Conservation (phyloP, 75 land plant species). For the Sequoia sempervirens region DNA sequence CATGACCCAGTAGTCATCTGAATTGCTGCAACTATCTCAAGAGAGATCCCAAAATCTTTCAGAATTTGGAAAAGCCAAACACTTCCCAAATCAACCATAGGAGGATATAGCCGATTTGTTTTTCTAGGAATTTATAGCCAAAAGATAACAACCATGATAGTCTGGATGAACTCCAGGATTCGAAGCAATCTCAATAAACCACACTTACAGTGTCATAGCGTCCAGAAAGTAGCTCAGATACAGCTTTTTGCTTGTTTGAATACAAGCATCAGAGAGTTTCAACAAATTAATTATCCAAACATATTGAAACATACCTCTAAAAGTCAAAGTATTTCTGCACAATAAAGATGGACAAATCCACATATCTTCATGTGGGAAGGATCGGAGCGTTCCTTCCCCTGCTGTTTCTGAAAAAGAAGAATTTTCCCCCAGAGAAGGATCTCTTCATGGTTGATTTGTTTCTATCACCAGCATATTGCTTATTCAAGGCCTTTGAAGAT, state of each 20-base stretch:
- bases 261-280: background rate
- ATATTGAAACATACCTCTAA: conserved; percentile 9
- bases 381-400: conserved; percentile 5
- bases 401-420: conserved; percentile 6
- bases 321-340: background rate
- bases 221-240: background rate
- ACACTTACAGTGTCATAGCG: background rate
- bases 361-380: conserved; percentile 3
- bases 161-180: background rate
- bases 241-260: background rate
- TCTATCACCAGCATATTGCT: conserved; percentile 7
- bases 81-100: background rate
- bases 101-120: background rate
- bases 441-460: conserved; percentile 6
- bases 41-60: background rate
- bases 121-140: background rate
- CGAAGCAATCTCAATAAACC: background rate
- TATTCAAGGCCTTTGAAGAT: background rate
- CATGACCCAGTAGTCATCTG: conserved; percentile 1
- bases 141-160: background rate
- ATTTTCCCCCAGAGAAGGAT: conserved; percentile 7
- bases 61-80: background rate
- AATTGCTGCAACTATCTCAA: conserved; percentile 3
- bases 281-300: background rate
- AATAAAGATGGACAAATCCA: background rate